Conservation (phyloP, 106 monocot species). For the Gastrodia elata region DNA sequence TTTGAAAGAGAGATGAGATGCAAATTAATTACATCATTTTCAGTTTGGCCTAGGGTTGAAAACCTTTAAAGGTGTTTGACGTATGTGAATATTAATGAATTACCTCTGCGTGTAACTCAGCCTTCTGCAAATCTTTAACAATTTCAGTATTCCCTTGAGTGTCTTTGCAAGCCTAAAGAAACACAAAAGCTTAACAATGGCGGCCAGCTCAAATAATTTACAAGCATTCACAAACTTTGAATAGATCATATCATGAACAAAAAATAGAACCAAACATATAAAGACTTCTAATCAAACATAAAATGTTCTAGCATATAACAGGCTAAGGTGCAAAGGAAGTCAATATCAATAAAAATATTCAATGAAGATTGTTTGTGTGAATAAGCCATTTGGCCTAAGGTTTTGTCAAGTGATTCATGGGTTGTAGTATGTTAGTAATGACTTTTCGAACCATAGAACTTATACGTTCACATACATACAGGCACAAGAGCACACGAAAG, state of each 20-base stretch:
- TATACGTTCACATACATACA: too few relatives aligned
- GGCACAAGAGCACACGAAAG: too few relatives aligned
- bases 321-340: neutral
- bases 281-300: neutral
- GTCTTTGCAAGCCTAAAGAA: constrained; percentile 23
- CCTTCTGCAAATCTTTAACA: constrained; percentile 16
- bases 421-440: too few relatives aligned
- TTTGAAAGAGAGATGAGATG: neutral
- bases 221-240: neutral
- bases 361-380: too few relatives aligned
- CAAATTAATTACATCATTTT: neutral
- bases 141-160: constrained; percentile 21
- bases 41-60: neutral
- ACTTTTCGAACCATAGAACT: too few relatives aligned
- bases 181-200: neutral
- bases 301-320: neutral
- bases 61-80: neutral
- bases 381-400: too few relatives aligned
- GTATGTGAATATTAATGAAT: constrained; percentile 3
- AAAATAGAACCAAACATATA: neutral
- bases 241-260: neutral
- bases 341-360: neutral
- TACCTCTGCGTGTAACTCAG: constrained; percentile 25
- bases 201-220: neutral
- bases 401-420: too few relatives aligned